phyloP scores from a whole-genome alignment of 148 eudicot species.

The Rhododendron vialii region DNA sequence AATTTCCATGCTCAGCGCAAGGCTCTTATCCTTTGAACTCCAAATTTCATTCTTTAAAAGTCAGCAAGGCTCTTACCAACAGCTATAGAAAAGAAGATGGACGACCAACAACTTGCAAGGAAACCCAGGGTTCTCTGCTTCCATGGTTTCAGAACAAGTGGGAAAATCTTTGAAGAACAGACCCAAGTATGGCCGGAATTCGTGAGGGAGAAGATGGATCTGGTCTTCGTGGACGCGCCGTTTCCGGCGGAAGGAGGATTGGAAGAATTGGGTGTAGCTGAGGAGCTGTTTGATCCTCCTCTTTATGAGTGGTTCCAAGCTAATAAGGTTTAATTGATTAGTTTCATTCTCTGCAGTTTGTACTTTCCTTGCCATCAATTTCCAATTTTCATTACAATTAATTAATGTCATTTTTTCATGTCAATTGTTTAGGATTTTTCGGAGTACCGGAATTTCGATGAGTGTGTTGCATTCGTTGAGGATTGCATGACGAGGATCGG shows the following conservation, averaged over 20 bases:
- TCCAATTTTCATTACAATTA: neutral
- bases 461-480: constrained; percentile 17
- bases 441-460: constrained; percentile 9
- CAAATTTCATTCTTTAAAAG: neutral
- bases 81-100: neutral
- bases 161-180: constrained; percentile 8
- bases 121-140: constrained; percentile 27
- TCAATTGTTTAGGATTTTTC: neutral
- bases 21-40: neutral
- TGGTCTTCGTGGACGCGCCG: constrained; percentile 27
- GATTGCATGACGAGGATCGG: constrained; percentile 17
- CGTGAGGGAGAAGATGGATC: constrained; percentile 17
- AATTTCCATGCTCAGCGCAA: neutral
- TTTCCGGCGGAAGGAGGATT: constrained; percentile 13
- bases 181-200: constrained; percentile 21
- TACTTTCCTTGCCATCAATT: neutral
- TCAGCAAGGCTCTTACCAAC: neutral
- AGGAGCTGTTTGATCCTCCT: constrained; percentile 23
- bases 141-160: constrained; percentile 23
- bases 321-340: neutral
- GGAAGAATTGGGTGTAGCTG: neutral
- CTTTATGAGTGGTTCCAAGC: constrained; percentile 21
- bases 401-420: neutral
- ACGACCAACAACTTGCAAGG: neutral
- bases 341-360: too few species aligned